These are phyloP conservation scores for Botrytis fragariae DNA, from an alignment of 2,329 filamentous ascomycete species.

Conservation along the genomic window DNA sequence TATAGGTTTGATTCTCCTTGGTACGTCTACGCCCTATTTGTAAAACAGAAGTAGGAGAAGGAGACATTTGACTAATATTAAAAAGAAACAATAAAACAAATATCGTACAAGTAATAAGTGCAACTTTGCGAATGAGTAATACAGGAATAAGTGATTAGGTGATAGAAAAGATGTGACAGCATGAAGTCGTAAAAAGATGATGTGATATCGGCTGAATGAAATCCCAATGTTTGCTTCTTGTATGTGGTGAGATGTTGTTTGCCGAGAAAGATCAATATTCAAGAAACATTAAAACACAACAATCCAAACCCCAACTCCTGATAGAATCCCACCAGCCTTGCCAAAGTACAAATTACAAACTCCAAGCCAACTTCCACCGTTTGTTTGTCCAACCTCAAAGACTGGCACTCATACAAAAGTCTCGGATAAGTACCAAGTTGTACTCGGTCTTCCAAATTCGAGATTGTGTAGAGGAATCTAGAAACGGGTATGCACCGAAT, in stretches of 20 bases:
- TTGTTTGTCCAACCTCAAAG: constrained; percentile 14
- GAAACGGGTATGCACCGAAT: constrained; percentile 17
- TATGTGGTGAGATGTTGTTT: neutral
- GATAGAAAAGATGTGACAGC: neutral
- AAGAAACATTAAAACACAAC: neutral
- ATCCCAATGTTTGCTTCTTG: neutral
- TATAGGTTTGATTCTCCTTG: constrained; percentile 34
- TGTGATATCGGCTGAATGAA: neutral
- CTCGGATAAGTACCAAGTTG: constrained; percentile 17
- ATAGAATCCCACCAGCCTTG: neutral
- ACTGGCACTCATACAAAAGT: constrained; percentile 10
- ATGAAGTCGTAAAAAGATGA: neutral
- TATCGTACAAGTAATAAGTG: constrained; percentile 18
- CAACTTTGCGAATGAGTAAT: constrained; percentile 29
- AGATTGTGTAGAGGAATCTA: neutral
- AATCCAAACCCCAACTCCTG: neutral
- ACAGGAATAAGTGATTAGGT: neutral
- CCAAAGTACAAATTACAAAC: neutral
- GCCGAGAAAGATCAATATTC: neutral
- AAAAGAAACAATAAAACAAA: constrained; percentile 11
- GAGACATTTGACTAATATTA: constrained; percentile 17
- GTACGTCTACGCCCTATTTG: constrained; percentile 36
- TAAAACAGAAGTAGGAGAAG: constrained; percentile 31
- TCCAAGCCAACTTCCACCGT: neutral
- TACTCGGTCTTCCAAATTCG: constrained; percentile 14